Conservation (phyloP, 352 stramenopile species). For the Thraustotheca clavata region DNA sequence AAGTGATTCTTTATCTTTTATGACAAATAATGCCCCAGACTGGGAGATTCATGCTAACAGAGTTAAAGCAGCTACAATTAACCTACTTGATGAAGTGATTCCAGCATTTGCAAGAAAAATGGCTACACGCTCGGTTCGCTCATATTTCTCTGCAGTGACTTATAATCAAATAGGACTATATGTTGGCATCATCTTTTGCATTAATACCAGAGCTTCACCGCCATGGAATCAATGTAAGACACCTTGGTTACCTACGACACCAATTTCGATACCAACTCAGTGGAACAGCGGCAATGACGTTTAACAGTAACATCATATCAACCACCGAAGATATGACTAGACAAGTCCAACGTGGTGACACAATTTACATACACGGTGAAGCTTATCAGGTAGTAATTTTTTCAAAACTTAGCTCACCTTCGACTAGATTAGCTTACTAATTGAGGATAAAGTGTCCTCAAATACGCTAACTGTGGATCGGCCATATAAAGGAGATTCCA, state of each 20-base stretch:
- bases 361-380: slow-evolving; percentile 48
- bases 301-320: slow-evolving; percentile 64
- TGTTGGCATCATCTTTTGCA: neutral
- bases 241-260: slow-evolving; percentile 73
- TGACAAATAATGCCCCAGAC: slow-evolving; percentile 83
- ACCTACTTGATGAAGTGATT: slow-evolving; percentile 68
- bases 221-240: slow-evolving; percentile 85
- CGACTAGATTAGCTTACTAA: slow-evolving; percentile 10
- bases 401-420: neutral
- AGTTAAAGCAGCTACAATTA: slow-evolving; percentile 59
- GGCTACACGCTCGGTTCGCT: slow-evolving; percentile 44
- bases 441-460: slow-evolving; percentile 25
- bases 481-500: slow-evolving; percentile 47
- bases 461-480: slow-evolving; percentile 54
- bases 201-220: slow-evolving; percentile 79
- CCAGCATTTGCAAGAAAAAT: slow-evolving; percentile 74
- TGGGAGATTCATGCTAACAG: slow-evolving; percentile 64
- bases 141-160: slow-evolving; percentile 22
- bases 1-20: slow-evolving; percentile 69
- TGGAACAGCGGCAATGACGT: slow-evolving; percentile 71
- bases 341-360: slow-evolving; percentile 64
- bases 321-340: slow-evolving; percentile 76
- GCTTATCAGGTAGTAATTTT: slow-evolving; percentile 27
- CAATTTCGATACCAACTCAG: slow-evolving; percentile 71
- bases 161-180: neutral